phyloP scores from a whole-genome alignment of 495 filamentous ascomycete genomes.

The Glutinoglossum americanum region DNA sequence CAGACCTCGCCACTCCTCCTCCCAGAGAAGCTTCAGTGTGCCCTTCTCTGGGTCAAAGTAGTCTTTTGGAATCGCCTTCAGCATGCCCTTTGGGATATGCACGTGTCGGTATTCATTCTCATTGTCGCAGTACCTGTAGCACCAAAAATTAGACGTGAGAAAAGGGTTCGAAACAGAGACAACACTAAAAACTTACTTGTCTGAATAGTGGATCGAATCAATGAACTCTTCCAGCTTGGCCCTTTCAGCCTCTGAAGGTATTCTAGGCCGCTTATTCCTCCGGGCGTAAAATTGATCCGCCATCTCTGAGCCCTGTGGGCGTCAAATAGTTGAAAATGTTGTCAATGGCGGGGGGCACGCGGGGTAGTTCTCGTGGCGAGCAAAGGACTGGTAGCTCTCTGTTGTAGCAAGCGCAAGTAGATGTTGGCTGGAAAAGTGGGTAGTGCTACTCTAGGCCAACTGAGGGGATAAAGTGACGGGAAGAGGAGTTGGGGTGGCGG shows the following conservation, averaged over 20 bases:
- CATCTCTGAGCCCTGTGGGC: conserved; percentile 1
- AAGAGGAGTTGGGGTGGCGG: not conserved
- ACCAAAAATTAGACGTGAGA: not conserved
- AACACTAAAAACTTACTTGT: conserved; percentile 36
- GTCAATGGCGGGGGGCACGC: not conserved
- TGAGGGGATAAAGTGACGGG: not conserved
- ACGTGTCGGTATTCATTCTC: conserved; percentile 91
- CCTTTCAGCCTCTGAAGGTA: conserved; percentile 59
- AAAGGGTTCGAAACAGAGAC: not conserved
- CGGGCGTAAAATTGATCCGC: conserved; percentile 55
- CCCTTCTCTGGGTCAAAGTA: conserved; percentile 83
- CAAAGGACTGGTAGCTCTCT: not conserved
- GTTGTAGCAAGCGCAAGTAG: not conserved
- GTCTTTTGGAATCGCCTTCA: conserved; percentile 86
- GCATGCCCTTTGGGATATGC: conserved; percentile 90
- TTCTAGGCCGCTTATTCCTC: conserved; percentile 66
- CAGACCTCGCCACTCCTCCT: conserved; percentile 91
- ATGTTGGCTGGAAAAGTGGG: not conserved
- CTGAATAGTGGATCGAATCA: conserved; percentile 86
- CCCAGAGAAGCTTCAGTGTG: conserved; percentile 88
- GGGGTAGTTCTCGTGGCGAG: not conserved
- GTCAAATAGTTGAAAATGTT: not conserved
- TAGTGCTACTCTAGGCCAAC: not conserved
- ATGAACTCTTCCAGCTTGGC: conserved; percentile 73
- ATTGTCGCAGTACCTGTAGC: conserved; percentile 57